These are phyloP conservation scores for Tylopilus balloui DNA, from an alignment of 768 basidiomycete species.

Conservation along the genomic window DNA sequence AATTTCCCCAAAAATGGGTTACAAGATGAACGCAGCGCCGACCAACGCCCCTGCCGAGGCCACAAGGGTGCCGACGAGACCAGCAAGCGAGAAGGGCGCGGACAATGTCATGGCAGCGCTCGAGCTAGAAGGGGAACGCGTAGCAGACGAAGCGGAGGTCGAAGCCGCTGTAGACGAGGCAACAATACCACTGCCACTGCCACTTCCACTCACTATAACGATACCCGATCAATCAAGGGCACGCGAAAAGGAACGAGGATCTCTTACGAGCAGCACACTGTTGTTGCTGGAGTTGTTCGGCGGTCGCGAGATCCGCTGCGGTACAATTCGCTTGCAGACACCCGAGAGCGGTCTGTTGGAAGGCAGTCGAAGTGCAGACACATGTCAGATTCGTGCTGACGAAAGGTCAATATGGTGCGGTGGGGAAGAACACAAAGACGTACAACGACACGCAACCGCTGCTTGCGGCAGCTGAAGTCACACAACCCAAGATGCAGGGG, in stretches of 20 bases:
- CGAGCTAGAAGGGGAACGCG: not conserved
- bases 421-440: not conserved
- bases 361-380: conserved; percentile 35
- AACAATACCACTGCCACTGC: not conserved
- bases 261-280: conserved; percentile 32
- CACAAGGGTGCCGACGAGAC: conserved; percentile 20
- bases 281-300: conserved; percentile 26
- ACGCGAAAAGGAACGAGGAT: not conserved
- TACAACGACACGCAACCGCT: conserved; percentile 15
- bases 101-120: conserved; percentile 19
- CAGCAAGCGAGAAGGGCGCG: conserved; percentile 15
- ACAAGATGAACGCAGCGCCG: conserved; percentile 26
- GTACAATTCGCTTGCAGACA: conserved; percentile 39
- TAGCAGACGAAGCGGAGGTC: not conserved
- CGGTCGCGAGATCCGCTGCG: conserved; percentile 27
- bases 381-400: conserved; percentile 38
- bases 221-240: not conserved
- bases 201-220: not conserved
- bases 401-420: not conserved
- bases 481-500: conserved; percentile 11
- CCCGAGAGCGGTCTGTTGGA: conserved; percentile 31
- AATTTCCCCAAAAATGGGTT: conserved; percentile 4
- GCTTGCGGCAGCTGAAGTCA: not conserved
- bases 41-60: conserved; percentile 25
- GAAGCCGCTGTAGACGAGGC: not conserved